These are phyloP conservation scores for Saturnispora serradocipensis DNA, from an alignment of 805 yeast genomes.

Conservation along the genomic window DNA sequence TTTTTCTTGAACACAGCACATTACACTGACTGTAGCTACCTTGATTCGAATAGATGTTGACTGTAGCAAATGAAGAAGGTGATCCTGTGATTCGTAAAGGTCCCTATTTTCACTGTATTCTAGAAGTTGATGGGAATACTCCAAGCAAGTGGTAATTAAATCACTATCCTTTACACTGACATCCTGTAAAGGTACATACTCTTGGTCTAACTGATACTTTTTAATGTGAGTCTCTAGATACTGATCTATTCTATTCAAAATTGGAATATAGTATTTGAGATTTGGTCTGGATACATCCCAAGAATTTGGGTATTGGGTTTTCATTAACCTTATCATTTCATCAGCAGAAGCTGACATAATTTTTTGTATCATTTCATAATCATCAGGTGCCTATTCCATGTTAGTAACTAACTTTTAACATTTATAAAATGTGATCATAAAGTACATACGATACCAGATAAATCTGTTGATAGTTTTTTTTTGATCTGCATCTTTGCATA, in stretches of 20 bases:
- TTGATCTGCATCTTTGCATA: conserved; percentile 1
- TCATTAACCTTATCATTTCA: conserved; percentile 16
- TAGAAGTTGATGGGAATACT: conserved; percentile 53
- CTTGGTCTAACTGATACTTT: conserved; percentile 43
- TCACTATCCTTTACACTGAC: conserved; percentile 39
- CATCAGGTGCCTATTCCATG: conserved; percentile 14
- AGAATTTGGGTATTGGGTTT: conserved; percentile 15
- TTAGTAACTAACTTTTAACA: conserved; percentile 7
- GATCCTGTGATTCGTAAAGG: conserved; percentile 57
- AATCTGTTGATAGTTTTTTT: conserved; percentile 1
- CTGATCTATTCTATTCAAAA: conserved; percentile 66
- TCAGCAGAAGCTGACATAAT: conserved; percentile 15
- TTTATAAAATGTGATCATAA: neutral
- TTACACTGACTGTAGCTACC: conserved; percentile 43
- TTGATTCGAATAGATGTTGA: conserved; percentile 53
- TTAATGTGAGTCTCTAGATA: conserved; percentile 46
- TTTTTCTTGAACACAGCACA: conserved; percentile 52
- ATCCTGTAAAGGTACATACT: conserved; percentile 36
- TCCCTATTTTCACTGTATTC: conserved; percentile 62
- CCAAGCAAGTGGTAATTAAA: conserved; percentile 42
- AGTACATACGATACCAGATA: conserved; percentile 5
- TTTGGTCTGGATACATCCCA: conserved; percentile 34
- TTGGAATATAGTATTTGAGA: conserved; percentile 65
- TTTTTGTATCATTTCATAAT: conserved; percentile 12
- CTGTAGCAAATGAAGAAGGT: conserved; percentile 48